phyloP scores from a whole-genome alignment of 495 filamentous ascomycete genomes.

The Penicillium manginii region DNA sequence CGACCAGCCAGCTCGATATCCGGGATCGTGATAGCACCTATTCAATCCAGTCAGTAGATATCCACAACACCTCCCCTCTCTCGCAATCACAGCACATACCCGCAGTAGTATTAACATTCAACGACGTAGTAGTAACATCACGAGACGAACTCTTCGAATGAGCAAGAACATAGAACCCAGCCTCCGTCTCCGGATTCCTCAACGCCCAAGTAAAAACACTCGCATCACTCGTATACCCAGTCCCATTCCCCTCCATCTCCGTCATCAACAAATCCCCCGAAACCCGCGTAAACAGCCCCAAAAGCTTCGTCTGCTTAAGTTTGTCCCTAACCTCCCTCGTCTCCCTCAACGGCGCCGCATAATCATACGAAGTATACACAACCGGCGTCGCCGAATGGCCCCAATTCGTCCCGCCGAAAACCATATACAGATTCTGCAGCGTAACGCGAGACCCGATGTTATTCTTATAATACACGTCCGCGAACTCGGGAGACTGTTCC shows the following conservation, averaged over 20 bases:
- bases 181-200: conserved; percentile 56
- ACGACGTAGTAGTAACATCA: conserved; percentile 56
- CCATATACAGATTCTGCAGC: conserved; percentile 58
- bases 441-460: conserved; percentile 55
- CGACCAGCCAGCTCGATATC: conserved; percentile 67
- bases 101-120: conserved; percentile 60
- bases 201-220: conserved; percentile 56
- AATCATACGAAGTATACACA: conserved; percentile 56
- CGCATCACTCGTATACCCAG: conserved; percentile 49
- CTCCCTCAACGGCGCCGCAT: conserved; percentile 48
- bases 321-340: conserved; percentile 48
- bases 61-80: neutral
- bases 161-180: conserved; percentile 64
- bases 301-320: conserved; percentile 56
- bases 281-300: conserved; percentile 59
- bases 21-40: conserved; percentile 55
- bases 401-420: conserved; percentile 63
- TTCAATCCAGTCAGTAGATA: neutral
- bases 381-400: conserved; percentile 52
- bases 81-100: conserved; percentile 35
- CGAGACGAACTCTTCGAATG: conserved; percentile 59
- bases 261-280: conserved; percentile 57
- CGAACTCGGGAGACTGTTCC: conserved; percentile 53
- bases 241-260: conserved; percentile 60
- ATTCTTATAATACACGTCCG: conserved; percentile 61